Evolutionary conservation across 495 filamentous ascomycete species (phyloP).

Genomic region (Peziza echinospora): DNA sequence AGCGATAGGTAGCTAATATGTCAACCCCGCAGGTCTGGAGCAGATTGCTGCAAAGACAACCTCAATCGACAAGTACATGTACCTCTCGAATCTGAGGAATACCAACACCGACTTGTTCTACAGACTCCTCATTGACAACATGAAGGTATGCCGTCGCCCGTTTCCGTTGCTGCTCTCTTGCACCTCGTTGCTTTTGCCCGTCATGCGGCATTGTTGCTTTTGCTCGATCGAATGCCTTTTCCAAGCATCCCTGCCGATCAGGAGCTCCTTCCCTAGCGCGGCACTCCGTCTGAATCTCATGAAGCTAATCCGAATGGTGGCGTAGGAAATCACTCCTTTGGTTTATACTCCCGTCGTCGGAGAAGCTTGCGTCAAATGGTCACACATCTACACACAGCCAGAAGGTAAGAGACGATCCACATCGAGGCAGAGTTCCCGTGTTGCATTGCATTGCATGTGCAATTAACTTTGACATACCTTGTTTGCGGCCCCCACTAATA

Average conservation of each 20-base stretch:
- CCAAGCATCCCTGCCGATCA: too few species aligned
- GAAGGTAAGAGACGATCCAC: conserved; percentile 52
- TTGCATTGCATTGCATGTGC: too few species aligned
- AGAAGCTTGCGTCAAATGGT: conserved; percentile 89
- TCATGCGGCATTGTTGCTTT: neutral
- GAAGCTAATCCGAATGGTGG: conserved; percentile 5
- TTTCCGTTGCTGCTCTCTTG: neutral
- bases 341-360: conserved; percentile 97
- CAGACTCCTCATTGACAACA: conserved; percentile 71
- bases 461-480: too few species aligned
- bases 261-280: neutral
- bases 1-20: neutral
- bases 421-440: too few species aligned
- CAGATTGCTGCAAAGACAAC: conserved; percentile 59
- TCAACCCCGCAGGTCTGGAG: conserved; percentile 30
- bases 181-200: neutral
- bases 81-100: conserved; percentile 68
- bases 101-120: conserved; percentile 91
- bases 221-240: too few species aligned
- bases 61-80: conserved; percentile 81
- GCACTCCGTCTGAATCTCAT: neutral
- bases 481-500: neutral
- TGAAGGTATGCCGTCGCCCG: conserved; percentile 33
- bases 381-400: conserved; percentile 81
- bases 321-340: conserved; percentile 61